Evolutionary conservation across 108 stramenopile species (phyloP).

Genomic region (Parietichytrium sp.): DNA sequence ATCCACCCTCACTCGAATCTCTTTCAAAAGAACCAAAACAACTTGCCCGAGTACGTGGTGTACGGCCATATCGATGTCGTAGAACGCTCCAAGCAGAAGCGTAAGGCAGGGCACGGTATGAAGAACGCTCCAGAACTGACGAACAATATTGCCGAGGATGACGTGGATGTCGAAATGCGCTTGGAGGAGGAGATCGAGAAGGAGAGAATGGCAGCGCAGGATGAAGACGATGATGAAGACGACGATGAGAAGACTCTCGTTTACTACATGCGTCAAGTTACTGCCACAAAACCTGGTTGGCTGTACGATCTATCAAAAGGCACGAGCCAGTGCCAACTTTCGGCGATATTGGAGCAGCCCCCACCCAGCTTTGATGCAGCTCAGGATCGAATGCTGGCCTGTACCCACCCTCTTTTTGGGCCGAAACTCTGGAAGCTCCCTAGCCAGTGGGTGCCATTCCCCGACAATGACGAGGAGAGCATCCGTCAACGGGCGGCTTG

Average conservation of each 20-base stretch:
- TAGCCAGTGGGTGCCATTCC: constrained; percentile 4
- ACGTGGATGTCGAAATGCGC: no score
- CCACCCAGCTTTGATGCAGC: not conserved
- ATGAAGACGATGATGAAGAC: not conserved
- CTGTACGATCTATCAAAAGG: not conserved
- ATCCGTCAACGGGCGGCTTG: constrained; percentile 1
- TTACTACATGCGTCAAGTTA: constrained; percentile 30
- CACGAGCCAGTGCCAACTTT: constrained; percentile 11
- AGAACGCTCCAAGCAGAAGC: not conserved
- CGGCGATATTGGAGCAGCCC: not conserved
- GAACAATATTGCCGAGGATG: not conserved
- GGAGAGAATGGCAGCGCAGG: no score
- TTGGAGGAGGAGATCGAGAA: no score
- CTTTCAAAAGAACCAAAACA: not conserved
- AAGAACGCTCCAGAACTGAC: no score
- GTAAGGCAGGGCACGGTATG: no score
- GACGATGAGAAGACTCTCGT: not conserved
- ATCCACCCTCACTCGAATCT: not conserved
- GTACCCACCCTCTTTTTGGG: constrained; percentile 26
- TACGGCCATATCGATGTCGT: constrained; percentile 19
- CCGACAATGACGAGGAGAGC: not conserved
- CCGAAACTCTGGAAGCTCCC: constrained; percentile 24
- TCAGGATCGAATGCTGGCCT: not conserved
- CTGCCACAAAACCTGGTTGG: not conserved
- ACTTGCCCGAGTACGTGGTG: constrained; percentile 5